These are phyloP conservation scores for Hypomontagnella monticulosa DNA, from an alignment of 495 filamentous ascomycete genomes.

Conservation along the genomic window DNA sequence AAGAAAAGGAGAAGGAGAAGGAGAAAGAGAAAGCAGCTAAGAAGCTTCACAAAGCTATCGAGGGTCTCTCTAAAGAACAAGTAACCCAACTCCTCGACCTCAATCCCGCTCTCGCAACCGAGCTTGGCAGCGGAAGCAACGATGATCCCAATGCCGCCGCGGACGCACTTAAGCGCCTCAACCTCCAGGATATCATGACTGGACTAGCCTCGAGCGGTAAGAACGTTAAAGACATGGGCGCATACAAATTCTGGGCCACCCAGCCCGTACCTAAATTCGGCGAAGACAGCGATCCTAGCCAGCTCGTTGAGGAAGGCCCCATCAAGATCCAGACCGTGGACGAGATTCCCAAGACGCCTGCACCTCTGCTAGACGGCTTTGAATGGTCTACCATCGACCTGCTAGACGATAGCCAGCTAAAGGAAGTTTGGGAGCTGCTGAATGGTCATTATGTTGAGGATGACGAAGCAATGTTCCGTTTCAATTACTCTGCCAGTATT, in stretches of 20 bases:
- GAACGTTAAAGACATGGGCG: slow-evolving; percentile 94
- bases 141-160: slow-evolving; percentile 51
- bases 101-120: slow-evolving; percentile 69
- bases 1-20: slow-evolving; percentile 64
- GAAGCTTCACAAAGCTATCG: slow-evolving; percentile 53
- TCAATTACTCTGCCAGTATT: slow-evolving; percentile 90
- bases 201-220: slow-evolving; percentile 79
- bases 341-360: slow-evolving; percentile 75
- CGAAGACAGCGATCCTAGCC: slow-evolving; percentile 49
- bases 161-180: slow-evolving; percentile 75
- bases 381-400: slow-evolving; percentile 95
- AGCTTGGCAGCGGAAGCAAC: slow-evolving; percentile 52
- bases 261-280: slow-evolving; percentile 92
- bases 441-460: slow-evolving; percentile 97
- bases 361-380: slow-evolving; percentile 77
- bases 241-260: slow-evolving; percentile 98
- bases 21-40: slow-evolving; percentile 58
- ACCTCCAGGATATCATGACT: slow-evolving; percentile 81
- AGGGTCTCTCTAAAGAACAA: slow-evolving; percentile 58
- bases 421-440: slow-evolving; percentile 88
- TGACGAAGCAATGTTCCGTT: slow-evolving; percentile 94
- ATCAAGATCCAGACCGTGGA: slow-evolving; percentile 73
- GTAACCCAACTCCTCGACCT: slow-evolving; percentile 64
- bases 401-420: slow-evolving; percentile 64
- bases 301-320: slow-evolving; percentile 62